Evolutionary conservation across 2,329 filamentous ascomycete genomes (phyloP), one percentile per base, ranked within the genome.

Genomic region (Tolypocladium ovalisporum): DNA sequence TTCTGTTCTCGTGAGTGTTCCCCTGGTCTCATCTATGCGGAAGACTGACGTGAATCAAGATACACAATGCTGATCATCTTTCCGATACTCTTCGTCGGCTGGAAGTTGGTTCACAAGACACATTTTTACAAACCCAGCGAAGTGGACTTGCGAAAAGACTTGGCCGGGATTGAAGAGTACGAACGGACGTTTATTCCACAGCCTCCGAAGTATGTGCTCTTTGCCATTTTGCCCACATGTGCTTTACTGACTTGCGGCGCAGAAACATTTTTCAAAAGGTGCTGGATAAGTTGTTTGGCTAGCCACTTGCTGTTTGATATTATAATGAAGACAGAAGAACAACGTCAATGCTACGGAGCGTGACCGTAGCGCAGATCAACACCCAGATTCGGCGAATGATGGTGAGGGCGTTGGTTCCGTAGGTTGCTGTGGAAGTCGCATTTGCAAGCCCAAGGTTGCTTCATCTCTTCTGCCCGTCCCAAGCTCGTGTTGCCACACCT

Each of bases 11-110:
- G 70, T 84, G 63, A 75, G 79, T 24, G 4, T 15, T 1, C 9
- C 51, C 12, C 24, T n/a, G 27, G 15, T 22, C 17, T n/a, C 47
- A 1, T 8, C 12, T 17, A 19, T 7, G 9, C 36, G 10, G 8
- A 0, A 35, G 35, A 9, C 54, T 62, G 12, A 63, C 40, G 6
- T 6, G 17, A 2, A 5, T n/a, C 1, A 54, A 78, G 76, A 3
- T 92, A 92, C 69, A 83, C 85, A 54, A 90, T 89, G 79, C 81
- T 92, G 54, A 81, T 80, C 6, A 72, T 90, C 2, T 90, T 89
- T 66, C 88, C 87, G 0, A 62, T 85, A 0, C 72, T 93, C 2
- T 92, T 82, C 67, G 47, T 86, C 3, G 82, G 81, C 7, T 93
- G 87, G 85, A 94, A 93, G 70, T 35, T 89, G 8, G 63, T 84